Conservation (phyloP, 2,329 filamentous ascomycete species). For the Talaromyces atroroseus region DNA sequence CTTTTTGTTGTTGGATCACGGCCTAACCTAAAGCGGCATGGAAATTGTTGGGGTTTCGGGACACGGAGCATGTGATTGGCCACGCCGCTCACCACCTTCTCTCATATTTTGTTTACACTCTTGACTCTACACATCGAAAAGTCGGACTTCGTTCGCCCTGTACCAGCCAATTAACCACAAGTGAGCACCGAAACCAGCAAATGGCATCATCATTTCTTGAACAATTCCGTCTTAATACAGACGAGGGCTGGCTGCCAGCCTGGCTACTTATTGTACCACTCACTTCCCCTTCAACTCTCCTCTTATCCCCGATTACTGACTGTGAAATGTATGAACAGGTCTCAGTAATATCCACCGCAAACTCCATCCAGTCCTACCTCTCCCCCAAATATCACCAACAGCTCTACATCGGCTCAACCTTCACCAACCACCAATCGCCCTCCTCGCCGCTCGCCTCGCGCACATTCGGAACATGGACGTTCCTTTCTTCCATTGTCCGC, state of each 20-base stretch:
- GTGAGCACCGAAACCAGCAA: background rate
- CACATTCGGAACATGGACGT: slow-evolving; percentile 83
- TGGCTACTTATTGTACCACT: slow-evolving; percentile 13
- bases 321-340: slow-evolving; percentile 50
- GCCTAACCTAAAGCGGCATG: background rate
- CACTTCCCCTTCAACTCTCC: background rate
- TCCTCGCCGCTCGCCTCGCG: slow-evolving; percentile 71
- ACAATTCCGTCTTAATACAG: background rate
- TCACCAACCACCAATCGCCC: slow-evolving; percentile 46
- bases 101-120: background rate
- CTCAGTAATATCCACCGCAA: slow-evolving; percentile 73
- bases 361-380: slow-evolving; percentile 76
- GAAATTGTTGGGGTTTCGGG: slow-evolving; percentile 8
- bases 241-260: slow-evolving; percentile 8
- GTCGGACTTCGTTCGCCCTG: background rate
- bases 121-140: background rate
- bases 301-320: background rate
- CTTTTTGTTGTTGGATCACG: background rate
- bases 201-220: slow-evolving; percentile 1
- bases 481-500: slow-evolving; percentile 69
- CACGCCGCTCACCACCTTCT: background rate
- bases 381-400: slow-evolving; percentile 79
- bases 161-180: background rate
- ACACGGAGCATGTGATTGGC: slow-evolving; percentile 1
- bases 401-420: slow-evolving; percentile 61